Evolutionary conservation across 108 stramenopile genomes (phyloP).

Genomic region (Cyclotella baltica): DNA sequence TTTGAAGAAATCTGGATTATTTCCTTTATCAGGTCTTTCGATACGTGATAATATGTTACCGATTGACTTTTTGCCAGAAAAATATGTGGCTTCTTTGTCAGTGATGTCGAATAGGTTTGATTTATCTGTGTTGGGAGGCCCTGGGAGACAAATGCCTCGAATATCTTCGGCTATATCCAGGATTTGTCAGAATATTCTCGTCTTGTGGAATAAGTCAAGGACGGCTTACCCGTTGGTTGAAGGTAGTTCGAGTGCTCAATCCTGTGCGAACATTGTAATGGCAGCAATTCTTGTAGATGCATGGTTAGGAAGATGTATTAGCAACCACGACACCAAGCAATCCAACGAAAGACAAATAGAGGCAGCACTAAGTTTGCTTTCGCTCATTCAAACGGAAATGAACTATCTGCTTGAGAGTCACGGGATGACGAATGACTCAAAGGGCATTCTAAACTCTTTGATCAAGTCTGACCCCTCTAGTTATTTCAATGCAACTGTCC

Average conservation of each 20-base stretch:
- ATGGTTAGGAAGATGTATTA: slow-evolving; percentile 51
- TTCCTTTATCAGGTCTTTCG: slow-evolving; percentile 41
- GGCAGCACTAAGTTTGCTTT: slow-evolving; percentile 25
- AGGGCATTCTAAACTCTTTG: not conserved
- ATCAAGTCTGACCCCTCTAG: not conserved
- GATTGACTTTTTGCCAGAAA: not conserved
- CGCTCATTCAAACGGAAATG: slow-evolving; percentile 39
- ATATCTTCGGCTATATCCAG: slow-evolving; percentile 42
- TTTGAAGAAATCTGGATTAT: slow-evolving; percentile 33
- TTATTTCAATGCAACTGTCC: slow-evolving; percentile 20
- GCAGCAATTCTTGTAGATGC: slow-evolving; percentile 40
- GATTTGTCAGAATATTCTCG: slow-evolving; percentile 27
- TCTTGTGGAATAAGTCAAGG: slow-evolving; percentile 44
- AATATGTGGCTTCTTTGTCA: not conserved
- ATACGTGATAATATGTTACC: slow-evolving; percentile 51
- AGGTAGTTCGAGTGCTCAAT: not conserved
- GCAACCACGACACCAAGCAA: slow-evolving; percentile 51
- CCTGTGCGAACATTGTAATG: slow-evolving; percentile 5
- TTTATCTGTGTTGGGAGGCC: slow-evolving; percentile 43
- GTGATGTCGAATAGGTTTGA: not conserved
- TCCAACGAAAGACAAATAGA: slow-evolving; percentile 46
- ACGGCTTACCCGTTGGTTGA: slow-evolving; percentile 3
- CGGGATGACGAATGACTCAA: not conserved
- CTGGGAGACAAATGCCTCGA: slow-evolving; percentile 41
- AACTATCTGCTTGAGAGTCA: slow-evolving; percentile 25